Percentiles rank a stretch among this genome's conserved stretches.
phyloP scores from a whole-genome alignment of 2,329 filamentous ascomycete species.

The Ustilaginoidea virens region DNA sequence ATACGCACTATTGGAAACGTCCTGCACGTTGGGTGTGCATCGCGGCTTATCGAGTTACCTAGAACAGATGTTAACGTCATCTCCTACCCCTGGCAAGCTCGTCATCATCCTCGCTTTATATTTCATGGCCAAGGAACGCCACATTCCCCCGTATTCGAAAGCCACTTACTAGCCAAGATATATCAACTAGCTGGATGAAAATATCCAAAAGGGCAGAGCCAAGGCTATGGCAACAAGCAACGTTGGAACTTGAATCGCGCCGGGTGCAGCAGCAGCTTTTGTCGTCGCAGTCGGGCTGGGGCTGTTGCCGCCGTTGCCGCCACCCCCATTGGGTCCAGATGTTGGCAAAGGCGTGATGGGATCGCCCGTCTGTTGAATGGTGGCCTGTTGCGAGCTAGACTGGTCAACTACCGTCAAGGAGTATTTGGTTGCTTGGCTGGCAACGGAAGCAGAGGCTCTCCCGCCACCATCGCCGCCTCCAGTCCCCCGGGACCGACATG shows the following conservation, averaged over 20 bases:
- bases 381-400: no score
- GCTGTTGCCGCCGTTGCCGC: background rate
- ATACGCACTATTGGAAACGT: no score
- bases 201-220: background rate
- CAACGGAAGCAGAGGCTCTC: background rate
- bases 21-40: no score
- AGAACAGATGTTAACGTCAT: no score
- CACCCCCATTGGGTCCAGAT: background rate
- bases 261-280: background rate
- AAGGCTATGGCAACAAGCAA: background rate
- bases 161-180: no score
- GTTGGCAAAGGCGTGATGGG: no score
- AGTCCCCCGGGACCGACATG: background rate
- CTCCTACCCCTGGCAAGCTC: background rate
- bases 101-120: background rate
- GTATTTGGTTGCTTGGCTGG: background rate
- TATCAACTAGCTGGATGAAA: no score
- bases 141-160: no score
- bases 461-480: background rate
- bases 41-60: no score
- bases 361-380: no score
- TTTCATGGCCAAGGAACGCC: no score
- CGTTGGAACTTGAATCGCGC: background rate
- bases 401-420: no score
- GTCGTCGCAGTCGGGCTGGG: background rate